A percentile compares a stretch with the other conserved stretches of the same genome.
phyloP scores from a whole-genome alignment of 768 basidiomycete species.

The Tephrocybe sp. region DNA sequence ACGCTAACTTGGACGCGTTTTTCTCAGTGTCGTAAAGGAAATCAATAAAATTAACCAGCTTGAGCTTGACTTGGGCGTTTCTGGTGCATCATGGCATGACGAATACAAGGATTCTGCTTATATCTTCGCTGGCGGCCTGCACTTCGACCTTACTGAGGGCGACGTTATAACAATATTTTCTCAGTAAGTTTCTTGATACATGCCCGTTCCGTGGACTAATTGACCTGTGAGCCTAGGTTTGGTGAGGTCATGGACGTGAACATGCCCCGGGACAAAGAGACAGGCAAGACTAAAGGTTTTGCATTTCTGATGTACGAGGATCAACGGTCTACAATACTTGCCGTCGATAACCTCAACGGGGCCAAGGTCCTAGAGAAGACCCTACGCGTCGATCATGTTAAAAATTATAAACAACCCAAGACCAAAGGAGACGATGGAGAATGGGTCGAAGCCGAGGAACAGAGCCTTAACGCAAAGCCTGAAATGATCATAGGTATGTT shows the following conservation, averaged over 20 bases:
- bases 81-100: slow-evolving; percentile 89
- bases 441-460: slow-evolving; percentile 80
- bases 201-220: slow-evolving; percentile 1
- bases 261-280: slow-evolving; percentile 90
- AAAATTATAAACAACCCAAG: slow-evolving; percentile 88
- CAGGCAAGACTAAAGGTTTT: slow-evolving; percentile 89
- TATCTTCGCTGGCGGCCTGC: slow-evolving; percentile 88
- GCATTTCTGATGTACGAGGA: slow-evolving; percentile 99
- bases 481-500: slow-evolving; percentile 60
- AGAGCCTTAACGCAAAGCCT: slow-evolving; percentile 87
- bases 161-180: slow-evolving; percentile 98
- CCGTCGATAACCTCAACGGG: slow-evolving; percentile 98
- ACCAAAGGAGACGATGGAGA: slow-evolving; percentile 80
- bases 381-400: slow-evolving; percentile 90
- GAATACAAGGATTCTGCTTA: slow-evolving; percentile 98
- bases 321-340: slow-evolving; percentile 92
- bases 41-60: slow-evolving; percentile 92
- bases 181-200: slow-evolving; percentile 62
- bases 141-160: slow-evolving; percentile 90
- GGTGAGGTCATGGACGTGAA: slow-evolving; percentile 97
- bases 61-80: slow-evolving; percentile 77
- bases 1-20: slow-evolving; percentile 11
- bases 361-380: slow-evolving; percentile 84
- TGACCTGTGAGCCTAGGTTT: slow-evolving; percentile 54
- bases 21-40: slow-evolving; percentile 81